phyloP scores from a whole-genome alignment of 768 basidiomycete genomes.

The Russula vinacea region DNA sequence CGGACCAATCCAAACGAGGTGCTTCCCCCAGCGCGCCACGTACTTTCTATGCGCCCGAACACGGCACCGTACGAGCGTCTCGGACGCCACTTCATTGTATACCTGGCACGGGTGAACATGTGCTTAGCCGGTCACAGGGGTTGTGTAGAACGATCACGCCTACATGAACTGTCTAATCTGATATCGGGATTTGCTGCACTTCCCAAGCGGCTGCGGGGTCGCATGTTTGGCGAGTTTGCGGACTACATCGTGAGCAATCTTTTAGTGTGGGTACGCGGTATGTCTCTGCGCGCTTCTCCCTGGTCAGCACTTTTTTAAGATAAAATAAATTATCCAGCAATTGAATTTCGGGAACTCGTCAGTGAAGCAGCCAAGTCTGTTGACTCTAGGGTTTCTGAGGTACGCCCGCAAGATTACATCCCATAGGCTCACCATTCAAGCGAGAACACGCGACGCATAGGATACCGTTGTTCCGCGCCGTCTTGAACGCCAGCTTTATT shows the following conservation, averaged over 20 bases:
- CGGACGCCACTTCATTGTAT: background rate
- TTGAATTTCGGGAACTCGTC: background rate
- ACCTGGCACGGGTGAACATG: background rate
- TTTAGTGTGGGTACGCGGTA: background rate
- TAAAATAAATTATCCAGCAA: background rate
- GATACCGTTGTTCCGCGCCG: accelerated
- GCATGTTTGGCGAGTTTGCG: background rate
- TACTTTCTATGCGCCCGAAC: background rate
- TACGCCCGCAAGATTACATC: background rate
- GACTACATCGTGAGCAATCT: background rate
- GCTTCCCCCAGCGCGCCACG: background rate
- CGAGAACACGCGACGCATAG: background rate
- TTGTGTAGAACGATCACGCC: too few species aligned
- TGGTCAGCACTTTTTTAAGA: background rate
- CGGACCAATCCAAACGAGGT: background rate
- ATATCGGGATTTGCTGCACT: background rate
- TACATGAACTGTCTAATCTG: background rate
- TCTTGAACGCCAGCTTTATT: background rate
- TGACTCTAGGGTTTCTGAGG: background rate
- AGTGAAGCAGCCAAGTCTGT: background rate
- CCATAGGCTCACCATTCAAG: background rate
- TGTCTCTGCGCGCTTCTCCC: background rate
- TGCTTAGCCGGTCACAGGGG: background rate
- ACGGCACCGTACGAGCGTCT: background rate
- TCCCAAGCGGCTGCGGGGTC: background rate